These are phyloP conservation scores for Camillea tinctor DNA, from an alignment of 2,329 filamentous ascomycete species.

Conservation along the genomic window DNA sequence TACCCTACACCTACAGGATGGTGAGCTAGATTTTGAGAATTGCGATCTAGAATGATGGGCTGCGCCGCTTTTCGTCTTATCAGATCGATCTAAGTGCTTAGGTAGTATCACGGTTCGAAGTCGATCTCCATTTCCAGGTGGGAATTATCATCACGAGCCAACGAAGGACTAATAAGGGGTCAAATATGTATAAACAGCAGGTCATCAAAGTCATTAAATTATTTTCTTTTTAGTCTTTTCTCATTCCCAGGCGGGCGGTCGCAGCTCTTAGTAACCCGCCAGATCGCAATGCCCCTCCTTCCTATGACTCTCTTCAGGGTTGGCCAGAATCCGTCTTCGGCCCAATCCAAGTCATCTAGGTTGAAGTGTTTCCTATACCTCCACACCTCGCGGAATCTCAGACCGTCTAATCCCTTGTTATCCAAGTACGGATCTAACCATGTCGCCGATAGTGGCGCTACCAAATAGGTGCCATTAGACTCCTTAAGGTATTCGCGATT, in stretches of 20 bases:
- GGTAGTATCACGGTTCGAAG: background rate
- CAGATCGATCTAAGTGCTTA: background rate
- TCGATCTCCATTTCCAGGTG: background rate
- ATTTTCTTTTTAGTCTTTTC: conserved; percentile 6
- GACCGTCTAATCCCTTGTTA: conserved; percentile 57
- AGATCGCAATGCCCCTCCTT: conserved; percentile 58
- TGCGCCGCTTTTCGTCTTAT: no score
- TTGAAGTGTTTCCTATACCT: conserved; percentile 67
- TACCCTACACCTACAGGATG: no score
- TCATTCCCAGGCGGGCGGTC: conserved; percentile 10
- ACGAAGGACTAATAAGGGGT: no score
- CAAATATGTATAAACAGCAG: background rate
- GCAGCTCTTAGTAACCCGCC: conserved; percentile 65
- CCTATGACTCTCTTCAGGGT: conserved; percentile 68
- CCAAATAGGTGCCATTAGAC: conserved; percentile 65
- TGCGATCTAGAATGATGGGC: no score
- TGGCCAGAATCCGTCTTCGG: conserved; percentile 70
- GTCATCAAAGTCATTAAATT: background rate
- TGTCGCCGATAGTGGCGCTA: conserved; percentile 69
- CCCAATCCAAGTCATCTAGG: conserved; percentile 78
- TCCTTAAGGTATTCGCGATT: conserved; percentile 58
- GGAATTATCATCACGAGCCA: background rate
- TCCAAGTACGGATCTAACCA: conserved; percentile 65
- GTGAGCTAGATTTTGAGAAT: no score
- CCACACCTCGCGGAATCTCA: conserved; percentile 71